Evolutionary conservation across 164 flowering plant species (phyloP).

Genomic region (Stephania yunnanensis): DNA sequence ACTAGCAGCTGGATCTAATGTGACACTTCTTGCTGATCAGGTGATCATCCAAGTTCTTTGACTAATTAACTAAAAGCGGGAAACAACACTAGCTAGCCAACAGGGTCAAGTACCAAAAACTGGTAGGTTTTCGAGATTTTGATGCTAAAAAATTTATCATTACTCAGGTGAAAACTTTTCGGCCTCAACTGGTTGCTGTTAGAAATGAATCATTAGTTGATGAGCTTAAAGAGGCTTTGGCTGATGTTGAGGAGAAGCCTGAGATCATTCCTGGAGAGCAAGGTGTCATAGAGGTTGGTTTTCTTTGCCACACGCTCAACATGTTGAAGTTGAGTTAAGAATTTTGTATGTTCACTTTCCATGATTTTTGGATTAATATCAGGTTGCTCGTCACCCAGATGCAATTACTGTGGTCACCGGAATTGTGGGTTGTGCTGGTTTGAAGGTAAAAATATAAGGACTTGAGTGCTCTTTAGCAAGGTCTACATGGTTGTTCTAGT

Average conservation of each 20-base stretch:
- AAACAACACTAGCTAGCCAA: neutral
- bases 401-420: slow-evolving; percentile 97
- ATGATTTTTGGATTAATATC: slow-evolving; percentile 15
- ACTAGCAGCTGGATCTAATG: slow-evolving; percentile 96
- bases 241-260: slow-evolving; percentile 71
- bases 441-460: slow-evolving; percentile 76
- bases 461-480: neutral
- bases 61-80: neutral
- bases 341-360: neutral
- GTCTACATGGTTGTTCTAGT: neutral
- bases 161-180: slow-evolving; percentile 71
- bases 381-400: slow-evolving; percentile 98
- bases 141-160: neutral
- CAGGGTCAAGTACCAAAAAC: neutral
- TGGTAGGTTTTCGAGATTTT: neutral
- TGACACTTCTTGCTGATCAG: slow-evolving; percentile 98
- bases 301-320: neutral
- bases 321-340: slow-evolving; percentile 8
- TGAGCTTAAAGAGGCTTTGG: slow-evolving; percentile 86
- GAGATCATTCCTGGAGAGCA: slow-evolving; percentile 95
- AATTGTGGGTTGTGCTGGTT: slow-evolving; percentile 97
- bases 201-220: slow-evolving; percentile 63
- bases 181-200: slow-evolving; percentile 78
- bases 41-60: slow-evolving; percentile 26
- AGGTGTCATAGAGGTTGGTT: slow-evolving; percentile 75